phyloP scores from a whole-genome alignment of 371 early-diverging fungal genomes.

The Parasitella parasitica region DNA sequence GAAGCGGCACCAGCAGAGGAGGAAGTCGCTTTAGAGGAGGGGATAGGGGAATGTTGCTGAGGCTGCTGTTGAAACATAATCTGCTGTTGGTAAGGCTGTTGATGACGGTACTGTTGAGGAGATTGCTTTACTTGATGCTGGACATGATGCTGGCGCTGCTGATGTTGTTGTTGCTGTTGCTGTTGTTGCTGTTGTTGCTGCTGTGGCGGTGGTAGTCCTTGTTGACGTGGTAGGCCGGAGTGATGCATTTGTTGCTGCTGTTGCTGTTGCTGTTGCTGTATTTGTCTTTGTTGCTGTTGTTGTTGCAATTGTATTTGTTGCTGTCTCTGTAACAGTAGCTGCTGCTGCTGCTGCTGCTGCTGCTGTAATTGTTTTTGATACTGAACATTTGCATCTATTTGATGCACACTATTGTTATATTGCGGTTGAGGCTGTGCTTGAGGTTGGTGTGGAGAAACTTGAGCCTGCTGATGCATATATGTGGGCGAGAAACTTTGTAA shows the following conservation, averaged over 20 bases:
- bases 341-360: constrained; percentile 15
- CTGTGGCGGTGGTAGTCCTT: constrained; percentile 14
- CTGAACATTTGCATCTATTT: not conserved
- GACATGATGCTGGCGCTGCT: constrained; percentile 23
- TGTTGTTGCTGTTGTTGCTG: constrained; percentile 1
- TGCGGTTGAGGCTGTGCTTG: constrained; percentile 11
- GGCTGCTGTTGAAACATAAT: constrained; percentile 16
- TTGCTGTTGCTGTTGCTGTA: not conserved
- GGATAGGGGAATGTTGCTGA: constrained; percentile 5
- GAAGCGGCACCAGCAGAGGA: not conserved
- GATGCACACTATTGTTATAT: not conserved
- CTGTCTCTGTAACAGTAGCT: constrained; percentile 10
- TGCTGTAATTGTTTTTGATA: constrained; percentile 11
- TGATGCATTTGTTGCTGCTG: constrained; percentile 16
- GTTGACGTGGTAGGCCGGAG: too few relatives aligned
- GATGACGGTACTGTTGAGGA: not conserved
- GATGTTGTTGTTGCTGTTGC: constrained; percentile 7
- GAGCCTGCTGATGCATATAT: constrained; percentile 4
- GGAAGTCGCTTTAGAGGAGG: not conserved
- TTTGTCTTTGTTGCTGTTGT: constrained; percentile 6
- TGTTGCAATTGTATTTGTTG: constrained; percentile 21
- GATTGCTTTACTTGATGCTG: not conserved
- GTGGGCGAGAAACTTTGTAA: not conserved
- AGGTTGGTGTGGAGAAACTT: not conserved
- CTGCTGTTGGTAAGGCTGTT: not conserved